These are phyloP conservation scores for Globisporangium iwayamae DNA, from an alignment of 352 stramenopile species.

Conservation along the genomic window DNA sequence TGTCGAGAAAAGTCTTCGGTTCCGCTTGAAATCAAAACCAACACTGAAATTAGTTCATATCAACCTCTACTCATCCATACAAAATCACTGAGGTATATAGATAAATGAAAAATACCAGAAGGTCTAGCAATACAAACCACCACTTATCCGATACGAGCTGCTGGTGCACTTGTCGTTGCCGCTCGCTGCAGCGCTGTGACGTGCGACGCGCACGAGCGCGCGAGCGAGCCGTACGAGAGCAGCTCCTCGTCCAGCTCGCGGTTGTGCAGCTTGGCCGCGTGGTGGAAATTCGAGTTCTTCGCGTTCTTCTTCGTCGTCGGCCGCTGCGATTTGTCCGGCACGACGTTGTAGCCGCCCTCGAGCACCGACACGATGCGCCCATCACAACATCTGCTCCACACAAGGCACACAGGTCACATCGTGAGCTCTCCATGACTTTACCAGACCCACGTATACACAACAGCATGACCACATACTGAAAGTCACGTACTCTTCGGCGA, in stretches of 20 bases:
- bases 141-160: slow-evolving; percentile 5
- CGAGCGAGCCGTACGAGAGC: slow-evolving; percentile 48
- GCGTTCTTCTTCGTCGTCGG: slow-evolving; percentile 34
- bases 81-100: slow-evolving; percentile 7
- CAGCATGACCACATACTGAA: background rate
- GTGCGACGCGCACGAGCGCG: slow-evolving; percentile 56
- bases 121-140: background rate
- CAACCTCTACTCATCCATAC: background rate
- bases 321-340: slow-evolving; percentile 41
- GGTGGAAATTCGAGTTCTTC: slow-evolving; percentile 50
- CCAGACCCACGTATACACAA: background rate
- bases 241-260: slow-evolving; percentile 53
- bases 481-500: slow-evolving; percentile 87
- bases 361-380: slow-evolving; percentile 93
- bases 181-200: slow-evolving; percentile 50
- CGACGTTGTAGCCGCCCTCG: slow-evolving; percentile 91
- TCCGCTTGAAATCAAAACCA: background rate
- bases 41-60: background rate
- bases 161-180: slow-evolving; percentile 10
- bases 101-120: background rate
- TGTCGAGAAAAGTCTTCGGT: slow-evolving; percentile 1
- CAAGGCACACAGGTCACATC: background rate
- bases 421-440: background rate
- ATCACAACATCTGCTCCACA: slow-evolving; percentile 67
- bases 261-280: slow-evolving; percentile 46